A percentile compares a stretch with the other conserved stretches of the same genome.
phyloP scores from a whole-genome alignment of 352 stramenopile species.

The Globisporangium spiculum region DNA sequence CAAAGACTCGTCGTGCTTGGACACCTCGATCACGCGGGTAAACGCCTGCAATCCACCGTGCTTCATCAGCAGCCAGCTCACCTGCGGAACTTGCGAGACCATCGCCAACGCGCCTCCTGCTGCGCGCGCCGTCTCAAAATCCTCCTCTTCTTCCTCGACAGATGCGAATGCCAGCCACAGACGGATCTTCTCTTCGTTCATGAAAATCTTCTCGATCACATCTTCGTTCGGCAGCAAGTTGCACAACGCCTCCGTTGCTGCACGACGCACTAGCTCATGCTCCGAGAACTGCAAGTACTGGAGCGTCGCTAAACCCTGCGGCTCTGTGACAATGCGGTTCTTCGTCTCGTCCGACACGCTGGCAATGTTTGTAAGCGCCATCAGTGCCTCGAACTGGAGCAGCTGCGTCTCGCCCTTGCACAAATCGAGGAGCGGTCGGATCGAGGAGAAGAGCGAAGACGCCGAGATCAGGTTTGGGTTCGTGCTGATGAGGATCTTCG shows the following conservation, averaged over 20 bases:
- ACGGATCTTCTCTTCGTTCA: slow-evolving; percentile 90
- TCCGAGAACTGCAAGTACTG: slow-evolving; percentile 96
- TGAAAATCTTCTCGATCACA: slow-evolving; percentile 92
- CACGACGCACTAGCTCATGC: slow-evolving; percentile 95
- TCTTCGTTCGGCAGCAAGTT: slow-evolving; percentile 95
- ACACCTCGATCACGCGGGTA: slow-evolving; percentile 41
- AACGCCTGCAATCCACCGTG: slow-evolving; percentile 66
- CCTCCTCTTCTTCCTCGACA: slow-evolving; percentile 88
- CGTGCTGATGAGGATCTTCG: slow-evolving; percentile 96
- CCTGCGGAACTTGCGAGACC: slow-evolving; percentile 78
- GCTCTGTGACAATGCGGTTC: slow-evolving; percentile 72
- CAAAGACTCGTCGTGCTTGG: slow-evolving; percentile 60
- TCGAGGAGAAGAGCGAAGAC: slow-evolving; percentile 73
- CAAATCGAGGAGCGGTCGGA: slow-evolving; percentile 89
- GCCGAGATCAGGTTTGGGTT: slow-evolving; percentile 91
- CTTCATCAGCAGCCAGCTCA: slow-evolving; percentile 71
- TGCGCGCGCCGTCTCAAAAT: slow-evolving; percentile 91
- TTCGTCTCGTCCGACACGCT: slow-evolving; percentile 94
- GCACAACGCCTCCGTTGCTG: slow-evolving; percentile 94
- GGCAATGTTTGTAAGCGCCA: slow-evolving; percentile 97
- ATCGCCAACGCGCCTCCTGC: slow-evolving; percentile 93
- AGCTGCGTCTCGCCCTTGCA: slow-evolving; percentile 93
- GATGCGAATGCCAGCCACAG: slow-evolving; percentile 94
- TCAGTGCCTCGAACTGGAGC: slow-evolving; percentile 91
- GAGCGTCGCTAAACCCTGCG: slow-evolving; percentile 68